Evolutionary conservation across 1,284 basidiomycete species (phyloP), one percentile per base, ranked within the genome.

Genomic region (Tilletia horrida): DNA sequence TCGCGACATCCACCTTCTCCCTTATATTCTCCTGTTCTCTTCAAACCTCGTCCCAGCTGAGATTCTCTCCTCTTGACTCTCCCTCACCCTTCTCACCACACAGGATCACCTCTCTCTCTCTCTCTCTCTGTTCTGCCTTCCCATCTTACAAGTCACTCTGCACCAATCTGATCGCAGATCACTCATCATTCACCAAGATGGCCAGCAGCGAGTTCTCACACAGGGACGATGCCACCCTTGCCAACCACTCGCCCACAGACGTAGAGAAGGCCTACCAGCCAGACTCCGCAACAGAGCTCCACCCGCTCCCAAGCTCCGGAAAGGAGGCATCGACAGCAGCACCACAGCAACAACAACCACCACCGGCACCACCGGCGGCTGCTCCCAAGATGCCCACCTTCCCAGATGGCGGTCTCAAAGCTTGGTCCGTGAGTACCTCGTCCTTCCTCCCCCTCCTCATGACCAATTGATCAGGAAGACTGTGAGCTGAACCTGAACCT

Each of bases 351-450:
- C 52, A 23, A 57, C 52, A 23, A 57, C 8, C 52, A 31, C 21
- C 21, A 57, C 7, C 55, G 7, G 4, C 55, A 11, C 55, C 50
- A 3, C 27, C 59, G 4, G 23, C 59, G 13, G 59, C 59, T 16
- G 59, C 59, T 14, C 59, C 59, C 13, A 62, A 31, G 59, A 62
- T 43, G 59, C 31, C 43, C n/a, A 47, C 23, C 43, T 64, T 64
- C 29, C 63, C 63, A 23, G 63, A 64, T 27, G 63, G 63, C 43
- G 63, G 63, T 40, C 18, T 35, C 21, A 44, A 64, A 27, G 63
- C 63, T 14, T 64, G 63, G 63, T 50, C 47, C 27, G 63, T 48
- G 47, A 48, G 47, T 4, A 48, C n/a, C 43, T n/a, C n/a, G 25
- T n/a, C n/a, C n/a, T n/a, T n/a, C n/a, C n/a, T n/a, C n/a, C n/a